Evolutionary conservation across 768 basidiomycete genomes (phyloP).

Genomic region (Mycena polygramma): DNA sequence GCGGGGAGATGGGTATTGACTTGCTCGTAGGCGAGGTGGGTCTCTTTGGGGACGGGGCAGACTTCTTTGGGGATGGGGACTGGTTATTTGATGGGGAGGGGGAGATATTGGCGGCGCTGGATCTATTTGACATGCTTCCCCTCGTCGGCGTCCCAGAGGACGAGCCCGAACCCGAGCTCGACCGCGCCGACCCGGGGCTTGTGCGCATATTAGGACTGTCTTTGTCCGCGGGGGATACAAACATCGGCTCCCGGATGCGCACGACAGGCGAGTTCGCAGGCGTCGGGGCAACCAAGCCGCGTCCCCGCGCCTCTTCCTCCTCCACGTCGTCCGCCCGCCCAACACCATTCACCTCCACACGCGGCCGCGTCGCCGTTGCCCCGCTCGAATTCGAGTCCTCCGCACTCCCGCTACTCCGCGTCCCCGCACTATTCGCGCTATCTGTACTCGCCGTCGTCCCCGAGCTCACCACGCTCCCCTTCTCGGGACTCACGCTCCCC

Average conservation of each 20-base stretch:
- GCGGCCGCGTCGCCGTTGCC: conserved; percentile 30
- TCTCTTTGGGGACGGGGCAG: neutral
- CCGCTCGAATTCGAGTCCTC: conserved; percentile 31
- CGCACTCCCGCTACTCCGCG: too few relatives aligned
- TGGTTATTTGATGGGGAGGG: neutral
- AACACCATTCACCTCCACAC: conserved; percentile 37
- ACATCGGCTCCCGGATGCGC: conserved; percentile 43
- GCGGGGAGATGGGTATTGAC: conserved; percentile 32
- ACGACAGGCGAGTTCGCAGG: conserved; percentile 74
- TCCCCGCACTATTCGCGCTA: neutral
- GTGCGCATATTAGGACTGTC: too few relatives aligned
- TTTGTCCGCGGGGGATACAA: conserved; percentile 23
- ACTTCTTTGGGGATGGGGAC: neutral
- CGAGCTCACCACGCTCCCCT: conserved; percentile 48
- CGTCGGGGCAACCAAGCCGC: conserved; percentile 56
- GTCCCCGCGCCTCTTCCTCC: conserved; percentile 37
- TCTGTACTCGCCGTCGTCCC: conserved; percentile 40
- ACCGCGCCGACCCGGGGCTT: neutral
- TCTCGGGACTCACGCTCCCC: conserved; percentile 57
- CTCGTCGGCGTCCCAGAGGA: conserved; percentile 34
- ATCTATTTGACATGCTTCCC: neutral
- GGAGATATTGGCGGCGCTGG: conserved; percentile 5
- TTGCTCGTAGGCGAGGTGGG: conserved; percentile 27
- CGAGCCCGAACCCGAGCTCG: too few relatives aligned
- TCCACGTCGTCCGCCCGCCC: conserved; percentile 25